Base-by-base conservation (phyloP, 192 early-diverging fungal species). In the Pilaira anomala region DNA sequence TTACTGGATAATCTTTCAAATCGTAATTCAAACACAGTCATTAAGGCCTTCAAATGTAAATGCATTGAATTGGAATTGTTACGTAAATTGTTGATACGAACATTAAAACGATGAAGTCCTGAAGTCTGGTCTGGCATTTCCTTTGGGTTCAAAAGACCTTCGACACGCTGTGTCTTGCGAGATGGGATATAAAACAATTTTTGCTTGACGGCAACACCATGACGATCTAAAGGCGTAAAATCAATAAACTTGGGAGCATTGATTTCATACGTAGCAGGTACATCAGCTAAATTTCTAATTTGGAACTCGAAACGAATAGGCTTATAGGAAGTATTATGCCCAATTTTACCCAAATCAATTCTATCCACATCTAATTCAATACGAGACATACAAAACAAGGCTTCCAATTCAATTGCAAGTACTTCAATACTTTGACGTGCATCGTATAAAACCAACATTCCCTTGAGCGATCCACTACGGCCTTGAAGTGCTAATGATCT, bases 341-440 rank as follows among this genome's bases (percentile, higher is more conserved):
- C 90, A 46, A 92, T 84, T 67, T 89, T 91, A 1, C 92, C 92
- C 12, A 94, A 54, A 57, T 94, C 84, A 18, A 92, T 67, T 12
- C 68, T 48, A 7, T 65, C 55, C 3, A 77, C 76, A 16, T 77
- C 79, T 3, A 92, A 58, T 26, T 76, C 77, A 2, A 76, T 84
- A 8, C 73, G 65, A 1, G 90, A 87, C 7, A 87, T 68, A 29
- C 85, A 85, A 60, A 84, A 92, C 0, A 51, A 63, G 0, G 85
- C 83, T 16, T 67, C 64, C 19, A 94, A 57, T n/a, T 86, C 78
- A 36, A 93, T 59, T 0, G 78, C 70, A 60, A 87, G 84, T 19
- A 91, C 70, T 7, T 79, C 75, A 2, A 80, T 33, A 0, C 76
- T 62, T 48, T 68, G 76, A 7, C 76, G 54, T 5, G 66, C 53